A percentile compares a stretch with the other conserved stretches of the same genome.
phyloP scores from a whole-genome alignment of 495 filamentous ascomycete species.

The Trichoderma reesei region DNA sequence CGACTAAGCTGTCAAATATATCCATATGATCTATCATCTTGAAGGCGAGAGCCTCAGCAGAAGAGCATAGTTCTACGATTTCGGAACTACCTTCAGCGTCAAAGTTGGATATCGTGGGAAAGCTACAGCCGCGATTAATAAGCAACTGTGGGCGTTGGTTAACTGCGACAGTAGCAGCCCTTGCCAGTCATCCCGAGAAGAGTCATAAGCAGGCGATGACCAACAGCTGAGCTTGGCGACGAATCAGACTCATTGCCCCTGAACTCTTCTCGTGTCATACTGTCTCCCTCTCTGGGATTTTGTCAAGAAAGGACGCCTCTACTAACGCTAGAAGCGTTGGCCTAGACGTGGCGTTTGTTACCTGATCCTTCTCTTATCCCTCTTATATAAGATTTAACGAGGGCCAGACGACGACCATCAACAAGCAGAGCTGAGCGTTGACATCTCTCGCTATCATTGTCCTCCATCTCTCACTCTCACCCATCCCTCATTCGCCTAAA shows the following conservation, averaged over 20 bases:
- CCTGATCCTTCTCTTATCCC: neutral
- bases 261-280: neutral
- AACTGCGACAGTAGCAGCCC: neutral
- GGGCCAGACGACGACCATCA: neutral
- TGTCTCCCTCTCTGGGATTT: neutral
- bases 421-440: neutral
- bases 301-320: neutral
- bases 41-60: no score
- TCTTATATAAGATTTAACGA: neutral
- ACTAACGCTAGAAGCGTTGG: neutral
- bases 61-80: no score
- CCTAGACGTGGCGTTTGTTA: neutral
- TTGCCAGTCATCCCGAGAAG: neutral
- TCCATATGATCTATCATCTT: no score
- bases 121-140: neutral
- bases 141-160: neutral
- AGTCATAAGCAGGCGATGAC: constrained; percentile 1
- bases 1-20: no score
- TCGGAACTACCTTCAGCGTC: no score
- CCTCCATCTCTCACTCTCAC: neutral
- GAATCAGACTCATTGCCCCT: neutral
- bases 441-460: neutral
- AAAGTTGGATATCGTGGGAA: no score
- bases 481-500: no score
- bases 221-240: neutral